A percentile compares a stretch with the other conserved stretches of the same genome.
These are phyloP conservation scores for Puccinia coronata DNA, from an alignment of 1,284 basidiomycete species.

Conservation along the genomic window DNA sequence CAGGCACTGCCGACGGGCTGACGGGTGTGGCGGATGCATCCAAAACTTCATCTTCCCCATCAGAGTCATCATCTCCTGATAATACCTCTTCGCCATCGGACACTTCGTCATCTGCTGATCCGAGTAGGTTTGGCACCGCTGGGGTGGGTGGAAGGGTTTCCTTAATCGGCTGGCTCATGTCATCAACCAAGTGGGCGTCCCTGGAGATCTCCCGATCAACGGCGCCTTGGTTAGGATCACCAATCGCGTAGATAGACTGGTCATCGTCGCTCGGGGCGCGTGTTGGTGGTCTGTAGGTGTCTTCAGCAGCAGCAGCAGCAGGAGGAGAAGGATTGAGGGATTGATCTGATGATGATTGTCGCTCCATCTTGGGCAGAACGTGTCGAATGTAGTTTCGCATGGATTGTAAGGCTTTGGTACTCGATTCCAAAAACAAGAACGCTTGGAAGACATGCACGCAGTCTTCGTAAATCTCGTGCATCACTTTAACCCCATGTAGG, in stretches of 20 bases:
- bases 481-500: slow-evolving; percentile 55
- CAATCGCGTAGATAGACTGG: slow-evolving; percentile 7
- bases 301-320: no score
- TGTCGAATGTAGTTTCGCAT: slow-evolving; percentile 70
- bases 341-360: neutral
- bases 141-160: slow-evolving; percentile 30
- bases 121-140: slow-evolving; percentile 10
- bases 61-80: slow-evolving; percentile 18
- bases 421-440: slow-evolving; percentile 68
- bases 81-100: slow-evolving; percentile 29
- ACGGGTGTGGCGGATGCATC: neutral
- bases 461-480: slow-evolving; percentile 50
- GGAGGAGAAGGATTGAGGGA: neutral
- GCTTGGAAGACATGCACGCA: slow-evolving; percentile 48
- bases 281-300: slow-evolving; percentile 2
- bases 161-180: slow-evolving; percentile 26
- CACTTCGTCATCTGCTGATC: neutral
- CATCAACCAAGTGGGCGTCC: slow-evolving; percentile 35
- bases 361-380: slow-evolving; percentile 32
- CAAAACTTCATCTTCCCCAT: slow-evolving; percentile 1
- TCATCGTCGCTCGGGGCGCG: neutral
- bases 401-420: slow-evolving; percentile 73
- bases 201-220: slow-evolving; percentile 36
- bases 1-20: neutral
- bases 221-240: slow-evolving; percentile 25